A percentile compares a stretch with the other conserved stretches of the same genome.
Evolutionary conservation across 2,329 filamentous ascomycete genomes (phyloP).

Genomic region (Cryoendolithus antarcticus): DNA sequence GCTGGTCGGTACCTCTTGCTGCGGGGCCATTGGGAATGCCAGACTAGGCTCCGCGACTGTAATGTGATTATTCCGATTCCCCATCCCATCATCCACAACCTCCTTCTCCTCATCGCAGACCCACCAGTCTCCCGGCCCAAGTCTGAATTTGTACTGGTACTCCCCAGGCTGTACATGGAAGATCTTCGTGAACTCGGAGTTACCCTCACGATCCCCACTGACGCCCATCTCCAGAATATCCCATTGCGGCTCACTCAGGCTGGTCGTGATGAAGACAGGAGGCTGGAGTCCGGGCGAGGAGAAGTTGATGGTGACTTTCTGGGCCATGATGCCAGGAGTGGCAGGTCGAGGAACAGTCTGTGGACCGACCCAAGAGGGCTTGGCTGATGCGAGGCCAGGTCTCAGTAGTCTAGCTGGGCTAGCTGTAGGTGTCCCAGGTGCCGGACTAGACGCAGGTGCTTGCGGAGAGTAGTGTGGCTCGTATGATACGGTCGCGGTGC

Average conservation of each 20-base stretch:
- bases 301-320: constrained; percentile 47
- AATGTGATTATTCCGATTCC: constrained; percentile 39
- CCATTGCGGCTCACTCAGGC: constrained; percentile 58
- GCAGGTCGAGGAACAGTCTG: constrained; percentile 7
- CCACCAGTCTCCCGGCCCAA: constrained; percentile 59
- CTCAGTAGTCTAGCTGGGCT: no score
- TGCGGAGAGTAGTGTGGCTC: no score
- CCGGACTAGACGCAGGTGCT: no score
- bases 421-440: no score
- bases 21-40: no score
- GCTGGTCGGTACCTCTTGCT: no score
- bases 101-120: constrained; percentile 50
- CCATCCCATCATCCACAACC: constrained; percentile 39
- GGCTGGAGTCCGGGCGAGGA: constrained; percentile 47
- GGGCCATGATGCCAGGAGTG: constrained; percentile 17
- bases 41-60: no score
- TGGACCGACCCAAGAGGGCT: constrained; percentile 21
- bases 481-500: no score
- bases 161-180: constrained; percentile 45
- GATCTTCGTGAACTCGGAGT: constrained; percentile 32
- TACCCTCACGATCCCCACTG: constrained; percentile 26
- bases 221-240: constrained; percentile 53
- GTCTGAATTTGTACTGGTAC: constrained; percentile 64
- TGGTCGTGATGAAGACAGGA: constrained; percentile 59
- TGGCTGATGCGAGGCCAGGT: background rate